Evolutionary conservation across 441 rosid species (phyloP).

Genomic region (Macaranga tanarius): DNA sequence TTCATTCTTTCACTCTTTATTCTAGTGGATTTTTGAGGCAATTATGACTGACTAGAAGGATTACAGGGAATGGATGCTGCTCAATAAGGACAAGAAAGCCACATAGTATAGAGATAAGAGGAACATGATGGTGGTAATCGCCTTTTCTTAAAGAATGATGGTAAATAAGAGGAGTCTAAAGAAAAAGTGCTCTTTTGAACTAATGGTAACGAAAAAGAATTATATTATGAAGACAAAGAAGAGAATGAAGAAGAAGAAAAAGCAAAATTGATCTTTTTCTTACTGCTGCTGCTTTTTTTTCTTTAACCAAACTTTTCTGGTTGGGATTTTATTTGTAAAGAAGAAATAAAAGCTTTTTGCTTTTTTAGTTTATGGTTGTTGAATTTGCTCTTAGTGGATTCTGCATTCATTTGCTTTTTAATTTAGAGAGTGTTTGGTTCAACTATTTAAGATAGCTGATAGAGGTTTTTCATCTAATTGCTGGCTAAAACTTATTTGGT

Average conservation of each 20-base stretch:
- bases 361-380: not conserved
- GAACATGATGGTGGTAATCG: constrained; percentile 82
- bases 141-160: constrained; percentile 81
- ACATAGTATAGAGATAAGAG: constrained; percentile 74
- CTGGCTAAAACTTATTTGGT: no score
- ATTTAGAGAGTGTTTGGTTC: no score
- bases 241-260: constrained; percentile 15
- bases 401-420: not conserved
- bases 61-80: constrained; percentile 26
- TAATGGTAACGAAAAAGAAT: constrained; percentile 27
- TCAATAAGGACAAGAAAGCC: constrained; percentile 64
- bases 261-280: not conserved
- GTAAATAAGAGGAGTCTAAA: constrained; percentile 70
- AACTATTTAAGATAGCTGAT: no score
- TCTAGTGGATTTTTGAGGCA: constrained; percentile 17
- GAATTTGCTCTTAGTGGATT: no score
- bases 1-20: no score
- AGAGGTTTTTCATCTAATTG: no score
- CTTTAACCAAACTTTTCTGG: not conserved
- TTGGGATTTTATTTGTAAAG: not conserved
- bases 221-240: constrained; percentile 12
- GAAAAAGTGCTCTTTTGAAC: constrained; percentile 54
- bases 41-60: constrained; percentile 27
- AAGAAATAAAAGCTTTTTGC: not conserved
- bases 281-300: not conserved